phyloP scores from a whole-genome alignment of 2,329 filamentous ascomycete genomes.

The Cryphonectria parasitica region DNA sequence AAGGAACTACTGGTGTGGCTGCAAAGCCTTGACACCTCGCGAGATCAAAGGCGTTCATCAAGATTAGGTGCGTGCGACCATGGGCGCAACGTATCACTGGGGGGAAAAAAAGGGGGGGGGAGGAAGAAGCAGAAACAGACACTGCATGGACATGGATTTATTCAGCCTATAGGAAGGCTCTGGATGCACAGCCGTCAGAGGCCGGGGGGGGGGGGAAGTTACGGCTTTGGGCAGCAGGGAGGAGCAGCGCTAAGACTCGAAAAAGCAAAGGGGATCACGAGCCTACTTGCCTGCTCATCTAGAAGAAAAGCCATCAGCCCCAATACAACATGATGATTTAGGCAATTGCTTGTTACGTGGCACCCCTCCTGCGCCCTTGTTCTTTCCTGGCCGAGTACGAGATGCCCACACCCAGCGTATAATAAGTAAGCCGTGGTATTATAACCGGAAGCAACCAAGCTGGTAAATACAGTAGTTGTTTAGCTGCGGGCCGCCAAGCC shows the following conservation, averaged over 20 bases:
- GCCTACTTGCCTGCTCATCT: conserved; percentile 1
- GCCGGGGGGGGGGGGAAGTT: no score
- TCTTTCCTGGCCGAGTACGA: background rate
- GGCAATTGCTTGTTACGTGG: background rate
- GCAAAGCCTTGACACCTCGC: background rate
- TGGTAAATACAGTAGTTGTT: background rate
- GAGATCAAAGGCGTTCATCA: background rate
- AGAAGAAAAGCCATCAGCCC: background rate
- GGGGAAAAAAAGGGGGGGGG: no score
- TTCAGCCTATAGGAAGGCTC: background rate
- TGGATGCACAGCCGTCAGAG: background rate
- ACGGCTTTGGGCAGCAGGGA: background rate
- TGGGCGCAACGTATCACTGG: conserved; percentile 9
- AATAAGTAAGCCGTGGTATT: no score
- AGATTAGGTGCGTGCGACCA: background rate
- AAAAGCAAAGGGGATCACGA: background rate
- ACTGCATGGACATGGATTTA: background rate
- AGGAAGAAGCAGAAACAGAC: background rate
- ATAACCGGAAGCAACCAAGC: background rate
- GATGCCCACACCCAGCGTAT: background rate
- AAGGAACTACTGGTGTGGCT: background rate
- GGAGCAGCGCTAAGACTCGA: conserved; percentile 1
- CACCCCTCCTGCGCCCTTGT: background rate
- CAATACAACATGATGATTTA: background rate
- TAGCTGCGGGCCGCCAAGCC: background rate